Conservation (phyloP, 2,329 filamentous ascomycete genomes). For the Fusarium chuoi region DNA sequence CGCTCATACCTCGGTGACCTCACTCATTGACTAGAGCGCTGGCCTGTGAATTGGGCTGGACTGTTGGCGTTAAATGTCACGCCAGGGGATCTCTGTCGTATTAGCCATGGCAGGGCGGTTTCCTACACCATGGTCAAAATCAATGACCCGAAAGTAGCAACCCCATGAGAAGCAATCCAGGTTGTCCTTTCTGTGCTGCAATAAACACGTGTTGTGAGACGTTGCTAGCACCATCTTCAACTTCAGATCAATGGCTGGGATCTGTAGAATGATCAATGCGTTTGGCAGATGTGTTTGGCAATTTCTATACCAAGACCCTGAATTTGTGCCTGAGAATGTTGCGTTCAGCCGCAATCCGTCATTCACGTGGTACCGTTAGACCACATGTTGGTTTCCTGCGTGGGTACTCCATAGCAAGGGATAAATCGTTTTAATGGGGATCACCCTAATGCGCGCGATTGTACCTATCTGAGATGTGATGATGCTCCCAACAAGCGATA, state of each 20-base stretch:
- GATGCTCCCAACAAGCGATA: constrained; percentile 12
- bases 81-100: constrained; percentile 26
- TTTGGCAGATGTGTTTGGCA: not conserved
- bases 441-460: constrained; percentile 25
- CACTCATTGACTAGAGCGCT: constrained; percentile 8
- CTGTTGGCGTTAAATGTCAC: constrained; percentile 24
- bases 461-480: constrained; percentile 39
- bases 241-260: not conserved
- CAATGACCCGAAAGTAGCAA: constrained; percentile 16
- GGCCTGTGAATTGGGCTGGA: not conserved
- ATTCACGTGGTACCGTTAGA: constrained; percentile 37
- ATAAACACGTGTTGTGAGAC: not conserved
- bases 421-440: constrained; percentile 12
- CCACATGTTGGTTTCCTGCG: constrained; percentile 16
- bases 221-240: not conserved
- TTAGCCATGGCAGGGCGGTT: constrained; percentile 15
- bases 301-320: not conserved
- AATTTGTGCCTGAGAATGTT: constrained; percentile 15
- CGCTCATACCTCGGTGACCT: constrained; percentile 24
- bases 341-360: constrained; percentile 10
- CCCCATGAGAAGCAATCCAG: constrained; percentile 24
- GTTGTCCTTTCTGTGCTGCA: not conserved
- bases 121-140: not conserved
- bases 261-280: not conserved
- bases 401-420: constrained; percentile 1